Percentiles rank a stretch among this genome's conserved stretches.
Conservation (phyloP, 2,329 filamentous ascomycete species). For the Fusarium sp. region DNA sequence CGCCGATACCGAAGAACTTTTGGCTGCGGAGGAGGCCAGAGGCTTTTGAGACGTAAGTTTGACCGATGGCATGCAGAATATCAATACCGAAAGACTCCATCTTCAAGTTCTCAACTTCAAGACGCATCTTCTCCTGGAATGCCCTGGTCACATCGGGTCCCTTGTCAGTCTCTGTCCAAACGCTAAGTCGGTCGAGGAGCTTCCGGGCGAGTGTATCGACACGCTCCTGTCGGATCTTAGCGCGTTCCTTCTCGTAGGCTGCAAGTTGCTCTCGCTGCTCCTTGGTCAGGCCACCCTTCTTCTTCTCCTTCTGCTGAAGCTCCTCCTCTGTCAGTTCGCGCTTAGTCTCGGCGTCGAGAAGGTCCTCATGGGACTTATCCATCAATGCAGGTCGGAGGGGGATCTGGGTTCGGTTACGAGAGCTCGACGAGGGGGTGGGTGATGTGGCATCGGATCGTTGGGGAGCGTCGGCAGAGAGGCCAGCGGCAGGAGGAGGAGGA, state of each 20-base stretch:
- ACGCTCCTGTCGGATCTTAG: constrained; percentile 85
- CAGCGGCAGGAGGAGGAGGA: constrained; percentile 26
- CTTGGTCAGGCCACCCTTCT: constrained; percentile 86
- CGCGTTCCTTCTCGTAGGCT: constrained; percentile 88
- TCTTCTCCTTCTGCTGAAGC: constrained; percentile 72
- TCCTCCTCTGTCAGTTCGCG: constrained; percentile 74
- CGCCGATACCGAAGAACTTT: constrained; percentile 95
- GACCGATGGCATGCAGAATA: constrained; percentile 93
- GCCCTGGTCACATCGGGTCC: constrained; percentile 83
- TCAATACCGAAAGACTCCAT: constrained; percentile 99
- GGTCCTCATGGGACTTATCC: constrained; percentile 77
- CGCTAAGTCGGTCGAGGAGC: constrained; percentile 86
- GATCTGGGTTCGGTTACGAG: constrained; percentile 64
- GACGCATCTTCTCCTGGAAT: constrained; percentile 92
- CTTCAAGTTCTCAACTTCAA: constrained; percentile 97
- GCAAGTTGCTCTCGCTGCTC: constrained; percentile 93
- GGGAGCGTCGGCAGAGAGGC: constrained; percentile 34
- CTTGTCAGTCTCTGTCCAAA: constrained; percentile 99
- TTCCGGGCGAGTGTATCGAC: constrained; percentile 87
- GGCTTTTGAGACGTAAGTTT: constrained; percentile 89
- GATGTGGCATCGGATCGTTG: constrained; percentile 52
- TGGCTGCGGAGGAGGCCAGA: constrained; percentile 91
- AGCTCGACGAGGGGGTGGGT: constrained; percentile 56
- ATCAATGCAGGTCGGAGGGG: constrained; percentile 87
- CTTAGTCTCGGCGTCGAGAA: constrained; percentile 65